Conservation (phyloP, 2,329 filamentous ascomycete genomes). For the Dendrostoma leiphaemia region DNA sequence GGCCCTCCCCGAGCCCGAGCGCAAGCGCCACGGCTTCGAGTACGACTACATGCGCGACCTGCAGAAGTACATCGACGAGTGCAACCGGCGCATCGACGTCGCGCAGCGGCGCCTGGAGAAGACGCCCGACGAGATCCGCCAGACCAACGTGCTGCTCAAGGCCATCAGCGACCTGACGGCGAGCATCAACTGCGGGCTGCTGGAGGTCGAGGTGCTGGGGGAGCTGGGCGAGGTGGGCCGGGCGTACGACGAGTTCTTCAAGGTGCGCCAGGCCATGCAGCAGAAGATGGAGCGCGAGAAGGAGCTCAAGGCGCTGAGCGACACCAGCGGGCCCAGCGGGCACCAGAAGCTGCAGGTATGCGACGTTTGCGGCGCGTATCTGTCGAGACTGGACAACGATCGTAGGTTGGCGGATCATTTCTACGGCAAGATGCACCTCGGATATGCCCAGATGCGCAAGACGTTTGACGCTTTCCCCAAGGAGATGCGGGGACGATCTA, state of each 20-base stretch:
- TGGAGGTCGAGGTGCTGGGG: constrained; percentile 83
- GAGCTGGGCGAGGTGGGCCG: constrained; percentile 77
- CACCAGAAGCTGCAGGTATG: constrained; percentile 99
- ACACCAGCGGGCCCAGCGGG: constrained; percentile 88
- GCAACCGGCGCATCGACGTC: constrained; percentile 87
- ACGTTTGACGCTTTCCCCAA: constrained; percentile 84
- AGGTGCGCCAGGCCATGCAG: constrained; percentile 75
- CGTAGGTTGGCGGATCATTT: constrained; percentile 93
- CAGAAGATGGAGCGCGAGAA: constrained; percentile 79
- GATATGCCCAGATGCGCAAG: constrained; percentile 97
- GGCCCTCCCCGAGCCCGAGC: constrained; percentile 65
- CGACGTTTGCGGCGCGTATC: constrained; percentile 95
- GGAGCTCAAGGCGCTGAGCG: constrained; percentile 85
- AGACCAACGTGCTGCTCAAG: constrained; percentile 88
- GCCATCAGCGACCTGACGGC: constrained; percentile 77
- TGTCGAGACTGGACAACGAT: constrained; percentile 91
- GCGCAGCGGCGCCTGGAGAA: constrained; percentile 92
- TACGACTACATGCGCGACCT: constrained; percentile 97
- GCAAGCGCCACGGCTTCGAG: constrained; percentile 82
- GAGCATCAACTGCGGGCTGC: constrained; percentile 76
- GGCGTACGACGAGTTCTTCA: constrained; percentile 85
- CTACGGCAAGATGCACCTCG: constrained; percentile 98
- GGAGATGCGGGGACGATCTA: constrained; percentile 73
- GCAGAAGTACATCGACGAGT: constrained; percentile 95
- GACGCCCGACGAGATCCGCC: constrained; percentile 93